phyloP scores from a whole-genome alignment of 139 green algal genomes.

The Tetraselmis chui region DNA sequence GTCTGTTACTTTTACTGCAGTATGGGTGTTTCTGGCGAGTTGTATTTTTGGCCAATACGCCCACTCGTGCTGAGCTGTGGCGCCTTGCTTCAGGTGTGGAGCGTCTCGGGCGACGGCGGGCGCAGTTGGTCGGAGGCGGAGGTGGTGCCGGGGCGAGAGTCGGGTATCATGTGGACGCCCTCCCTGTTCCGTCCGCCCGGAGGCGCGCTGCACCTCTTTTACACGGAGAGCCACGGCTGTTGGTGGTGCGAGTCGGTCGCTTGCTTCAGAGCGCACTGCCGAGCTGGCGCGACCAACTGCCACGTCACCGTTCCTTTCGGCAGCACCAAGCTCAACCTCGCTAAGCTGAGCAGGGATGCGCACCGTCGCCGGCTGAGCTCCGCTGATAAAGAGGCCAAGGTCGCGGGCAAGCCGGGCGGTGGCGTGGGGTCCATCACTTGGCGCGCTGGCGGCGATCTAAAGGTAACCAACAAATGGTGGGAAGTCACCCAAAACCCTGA shows the following conservation, averaged over 20 bases:
- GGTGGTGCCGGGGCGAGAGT: not conserved
- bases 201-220: not conserved
- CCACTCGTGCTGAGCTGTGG: no score
- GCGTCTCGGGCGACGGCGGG: not conserved
- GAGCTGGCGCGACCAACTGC: not conserved
- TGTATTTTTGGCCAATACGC: no score
- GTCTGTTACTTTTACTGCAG: no score
- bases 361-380: not conserved
- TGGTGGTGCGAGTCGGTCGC: not conserved
- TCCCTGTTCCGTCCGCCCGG: not conserved
- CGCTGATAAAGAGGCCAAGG: not conserved
- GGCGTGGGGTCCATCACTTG: not conserved
- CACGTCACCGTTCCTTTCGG: not conserved
- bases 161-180: not conserved
- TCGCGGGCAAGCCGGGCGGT: not conserved
- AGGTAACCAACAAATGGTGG: not conserved
- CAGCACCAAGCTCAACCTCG: not conserved
- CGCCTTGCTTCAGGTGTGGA: not conserved
- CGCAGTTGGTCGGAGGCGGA: not conserved
- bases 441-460: not conserved
- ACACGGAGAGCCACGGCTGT: not conserved
- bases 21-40: no score
- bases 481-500: no score
- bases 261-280: not conserved
- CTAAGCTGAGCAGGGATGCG: not conserved